phyloP scores from a whole-genome alignment of 257 asterid species.

The Nicotiana otophora region DNA sequence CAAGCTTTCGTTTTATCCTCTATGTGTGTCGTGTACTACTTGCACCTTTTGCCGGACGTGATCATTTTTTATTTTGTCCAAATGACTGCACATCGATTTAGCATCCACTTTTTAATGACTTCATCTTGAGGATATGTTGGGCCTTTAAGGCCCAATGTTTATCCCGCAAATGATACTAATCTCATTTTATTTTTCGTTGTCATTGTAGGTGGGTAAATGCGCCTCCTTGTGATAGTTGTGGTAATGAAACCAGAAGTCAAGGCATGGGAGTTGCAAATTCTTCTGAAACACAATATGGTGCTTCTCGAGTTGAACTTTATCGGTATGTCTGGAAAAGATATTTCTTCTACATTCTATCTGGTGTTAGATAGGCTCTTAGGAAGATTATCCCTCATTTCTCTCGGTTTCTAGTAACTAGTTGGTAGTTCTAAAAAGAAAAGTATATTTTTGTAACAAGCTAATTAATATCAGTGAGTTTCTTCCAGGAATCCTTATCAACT shows the following conservation, averaged over 20 bases:
- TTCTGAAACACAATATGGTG: constrained; percentile 62
- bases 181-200: not conserved
- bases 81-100: not conserved
- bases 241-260: constrained; percentile 51
- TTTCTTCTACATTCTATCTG: not conserved
- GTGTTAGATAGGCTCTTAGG: not conserved
- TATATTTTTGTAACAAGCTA: not conserved
- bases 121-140: not conserved
- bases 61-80: not conserved
- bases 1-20: not conserved
- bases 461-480: not conserved
- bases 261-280: constrained; percentile 70
- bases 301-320: constrained; percentile 82
- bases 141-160: not conserved
- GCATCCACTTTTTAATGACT: not conserved
- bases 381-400: not conserved
- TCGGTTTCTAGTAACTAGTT: not conserved
- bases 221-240: constrained; percentile 86
- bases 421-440: not conserved
- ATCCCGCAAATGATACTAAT: not conserved
- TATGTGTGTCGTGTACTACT: not conserved
- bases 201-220: constrained; percentile 84
- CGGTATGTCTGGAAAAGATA: constrained; percentile 34
- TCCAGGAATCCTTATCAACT: constrained; percentile 4
- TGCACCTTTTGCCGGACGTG: not conserved